Conservation (phyloP, 345 rosid species). For the Eucalyptus sp. region DNA sequence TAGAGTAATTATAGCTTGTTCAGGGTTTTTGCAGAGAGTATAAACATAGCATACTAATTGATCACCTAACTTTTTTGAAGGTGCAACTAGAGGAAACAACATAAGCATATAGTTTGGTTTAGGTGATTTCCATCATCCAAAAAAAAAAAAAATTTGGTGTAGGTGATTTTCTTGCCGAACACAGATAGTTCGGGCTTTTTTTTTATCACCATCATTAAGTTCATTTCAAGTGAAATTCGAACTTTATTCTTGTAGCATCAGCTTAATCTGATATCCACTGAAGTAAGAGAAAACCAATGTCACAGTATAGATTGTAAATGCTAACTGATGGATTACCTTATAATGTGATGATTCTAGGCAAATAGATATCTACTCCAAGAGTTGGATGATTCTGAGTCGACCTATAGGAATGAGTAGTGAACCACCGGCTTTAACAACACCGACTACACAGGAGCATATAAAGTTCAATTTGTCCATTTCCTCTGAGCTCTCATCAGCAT, state of each 20-base stretch:
- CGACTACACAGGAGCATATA: conserved; percentile 48
- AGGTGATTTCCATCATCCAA: neutral
- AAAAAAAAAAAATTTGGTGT: no score
- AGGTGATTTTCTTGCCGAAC: no score
- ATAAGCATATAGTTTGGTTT: neutral
- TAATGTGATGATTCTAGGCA: conserved; percentile 37
- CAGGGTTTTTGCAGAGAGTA: neutral
- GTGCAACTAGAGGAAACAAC: neutral
- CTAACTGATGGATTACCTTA: conserved; percentile 16
- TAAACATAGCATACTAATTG: neutral
- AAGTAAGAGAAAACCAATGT: no score
- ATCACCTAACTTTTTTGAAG: neutral
- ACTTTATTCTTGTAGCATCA: no score
- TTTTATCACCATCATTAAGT: no score
- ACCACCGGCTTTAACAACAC: conserved; percentile 64
- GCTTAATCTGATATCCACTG: no score
- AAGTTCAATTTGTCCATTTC: conserved; percentile 31
- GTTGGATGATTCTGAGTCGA: conserved; percentile 41
- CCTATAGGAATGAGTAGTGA: conserved; percentile 59
- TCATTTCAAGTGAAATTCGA: no score
- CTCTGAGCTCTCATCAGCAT: conserved; percentile 1
- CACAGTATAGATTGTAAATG: neutral
- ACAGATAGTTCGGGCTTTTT: no score
- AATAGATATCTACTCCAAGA: conserved; percentile 42
- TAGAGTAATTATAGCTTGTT: neutral